These are phyloP conservation scores for Exophiala sideris DNA, from an alignment of 2,329 filamentous ascomycete species.

Conservation along the genomic window DNA sequence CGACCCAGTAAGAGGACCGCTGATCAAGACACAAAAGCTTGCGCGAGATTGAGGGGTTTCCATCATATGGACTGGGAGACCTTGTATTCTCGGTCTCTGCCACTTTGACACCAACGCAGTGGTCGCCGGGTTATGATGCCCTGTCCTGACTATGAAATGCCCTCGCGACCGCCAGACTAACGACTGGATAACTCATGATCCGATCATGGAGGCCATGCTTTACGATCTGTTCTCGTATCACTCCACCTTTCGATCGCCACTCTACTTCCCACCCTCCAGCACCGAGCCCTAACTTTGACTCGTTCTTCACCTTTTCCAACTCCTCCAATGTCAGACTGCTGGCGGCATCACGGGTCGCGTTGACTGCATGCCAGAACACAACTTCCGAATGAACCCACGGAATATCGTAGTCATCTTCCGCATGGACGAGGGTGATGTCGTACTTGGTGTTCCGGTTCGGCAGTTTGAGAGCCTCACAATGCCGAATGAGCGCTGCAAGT, in stretches of 20 bases:
- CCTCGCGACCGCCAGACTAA: slow-evolving; percentile 50
- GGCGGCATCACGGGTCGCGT: slow-evolving; percentile 42
- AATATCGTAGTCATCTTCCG: slow-evolving; percentile 34
- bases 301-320: slow-evolving; percentile 45
- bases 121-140: neutral
- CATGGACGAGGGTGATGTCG: slow-evolving; percentile 35
- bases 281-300: slow-evolving; percentile 41
- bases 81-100: too few species aligned
- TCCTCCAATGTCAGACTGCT: slow-evolving; percentile 38
- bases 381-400: slow-evolving; percentile 43
- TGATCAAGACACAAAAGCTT: too few species aligned
- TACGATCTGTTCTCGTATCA: slow-evolving; percentile 54
- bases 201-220: slow-evolving; percentile 57
- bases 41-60: too few species aligned
- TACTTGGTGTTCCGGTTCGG: slow-evolving; percentile 27
- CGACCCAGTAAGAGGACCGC: too few species aligned
- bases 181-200: slow-evolving; percentile 56
- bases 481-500: slow-evolving; percentile 45
- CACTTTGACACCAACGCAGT: too few species aligned
- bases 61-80: too few species aligned
- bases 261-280: slow-evolving; percentile 51
- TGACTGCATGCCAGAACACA: slow-evolving; percentile 56
- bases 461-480: slow-evolving; percentile 30
- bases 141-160: slow-evolving; percentile 37
- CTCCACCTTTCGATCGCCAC: slow-evolving; percentile 44